These are phyloP conservation scores for Sarocladium kiliense DNA, from an alignment of 2,329 filamentous ascomycete species.

Conservation along the genomic window DNA sequence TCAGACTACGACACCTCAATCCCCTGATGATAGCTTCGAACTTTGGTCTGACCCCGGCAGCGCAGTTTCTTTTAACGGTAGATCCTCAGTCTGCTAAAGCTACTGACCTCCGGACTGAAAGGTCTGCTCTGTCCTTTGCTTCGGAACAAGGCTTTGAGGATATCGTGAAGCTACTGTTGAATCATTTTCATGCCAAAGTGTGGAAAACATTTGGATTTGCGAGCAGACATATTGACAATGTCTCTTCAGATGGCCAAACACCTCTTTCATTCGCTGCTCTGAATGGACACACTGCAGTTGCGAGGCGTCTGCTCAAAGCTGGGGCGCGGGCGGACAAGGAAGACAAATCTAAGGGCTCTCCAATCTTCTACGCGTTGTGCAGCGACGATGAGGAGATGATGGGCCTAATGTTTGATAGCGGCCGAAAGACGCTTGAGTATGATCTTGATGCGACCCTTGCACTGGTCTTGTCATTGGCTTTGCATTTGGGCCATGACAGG, in stretches of 20 bases:
- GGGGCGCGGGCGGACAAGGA: not conserved
- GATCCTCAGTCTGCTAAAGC: not conserved
- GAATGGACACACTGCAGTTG: not conserved
- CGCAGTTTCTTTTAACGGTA: not conserved
- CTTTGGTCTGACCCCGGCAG: constrained; percentile 3
- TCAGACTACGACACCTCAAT: not conserved
- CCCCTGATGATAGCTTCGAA: constrained; percentile 8
- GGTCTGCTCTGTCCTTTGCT: constrained; percentile 8
- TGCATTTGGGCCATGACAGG: not conserved
- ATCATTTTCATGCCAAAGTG: not conserved
- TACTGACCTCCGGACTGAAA: not conserved
- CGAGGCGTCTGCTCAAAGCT: not conserved
- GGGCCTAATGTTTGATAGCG: not conserved
- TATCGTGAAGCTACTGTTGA: constrained; percentile 3
- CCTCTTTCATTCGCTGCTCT: not conserved
- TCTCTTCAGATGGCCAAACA: not conserved
- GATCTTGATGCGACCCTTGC: not conserved
- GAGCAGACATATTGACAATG: not conserved
- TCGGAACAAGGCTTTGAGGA: constrained; percentile 1
- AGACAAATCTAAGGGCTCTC: not conserved
- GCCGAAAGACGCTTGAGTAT: not conserved
- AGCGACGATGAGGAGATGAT: not conserved
- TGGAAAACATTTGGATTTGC: not conserved
- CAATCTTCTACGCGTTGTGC: not conserved
- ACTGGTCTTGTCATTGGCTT: not conserved